Percentiles rank a stretch among this genome's conserved stretches.
Evolutionary conservation across 2,329 filamentous ascomycete genomes (phyloP).

Genomic region (Aspergillus sp.): DNA sequence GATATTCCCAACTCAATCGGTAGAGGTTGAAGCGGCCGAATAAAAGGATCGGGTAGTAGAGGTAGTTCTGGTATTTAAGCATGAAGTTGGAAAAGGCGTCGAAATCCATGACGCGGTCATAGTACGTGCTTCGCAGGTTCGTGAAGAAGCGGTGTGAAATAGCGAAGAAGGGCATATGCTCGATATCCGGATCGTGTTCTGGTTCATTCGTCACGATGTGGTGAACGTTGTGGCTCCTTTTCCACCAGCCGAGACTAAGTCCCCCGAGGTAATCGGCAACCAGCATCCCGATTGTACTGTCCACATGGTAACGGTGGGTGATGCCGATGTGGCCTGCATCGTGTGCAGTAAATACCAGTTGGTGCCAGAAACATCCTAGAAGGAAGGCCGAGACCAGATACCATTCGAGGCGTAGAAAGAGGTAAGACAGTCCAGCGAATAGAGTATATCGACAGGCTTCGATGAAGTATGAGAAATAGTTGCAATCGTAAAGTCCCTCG

Average conservation of each 20-base stretch:
- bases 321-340: constrained; percentile 98
- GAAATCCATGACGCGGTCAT: constrained; percentile 76
- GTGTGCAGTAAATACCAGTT: constrained; percentile 89
- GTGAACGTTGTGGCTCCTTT: constrained; percentile 92
- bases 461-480: constrained; percentile 74
- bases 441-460: constrained; percentile 72
- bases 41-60: constrained; percentile 78
- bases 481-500: constrained; percentile 79
- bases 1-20: constrained; percentile 73
- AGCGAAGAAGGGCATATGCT: constrained; percentile 86
- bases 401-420: constrained; percentile 63
- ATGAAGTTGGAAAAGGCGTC: constrained; percentile 71
- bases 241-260: constrained; percentile 95
- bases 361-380: constrained; percentile 87
- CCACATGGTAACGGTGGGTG: constrained; percentile 81
- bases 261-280: constrained; percentile 89
- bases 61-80: constrained; percentile 72
- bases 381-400: constrained; percentile 70
- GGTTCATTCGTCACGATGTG: constrained; percentile 94
- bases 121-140: constrained; percentile 75
- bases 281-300: constrained; percentile 83
- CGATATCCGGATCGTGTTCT: constrained; percentile 94
- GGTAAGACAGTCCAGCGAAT: constrained; percentile 63
- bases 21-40: constrained; percentile 89
- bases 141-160: constrained; percentile 78